Conservation (phyloP, 768 basidiomycete genomes). For the Rhodotorula toruloides region DNA sequence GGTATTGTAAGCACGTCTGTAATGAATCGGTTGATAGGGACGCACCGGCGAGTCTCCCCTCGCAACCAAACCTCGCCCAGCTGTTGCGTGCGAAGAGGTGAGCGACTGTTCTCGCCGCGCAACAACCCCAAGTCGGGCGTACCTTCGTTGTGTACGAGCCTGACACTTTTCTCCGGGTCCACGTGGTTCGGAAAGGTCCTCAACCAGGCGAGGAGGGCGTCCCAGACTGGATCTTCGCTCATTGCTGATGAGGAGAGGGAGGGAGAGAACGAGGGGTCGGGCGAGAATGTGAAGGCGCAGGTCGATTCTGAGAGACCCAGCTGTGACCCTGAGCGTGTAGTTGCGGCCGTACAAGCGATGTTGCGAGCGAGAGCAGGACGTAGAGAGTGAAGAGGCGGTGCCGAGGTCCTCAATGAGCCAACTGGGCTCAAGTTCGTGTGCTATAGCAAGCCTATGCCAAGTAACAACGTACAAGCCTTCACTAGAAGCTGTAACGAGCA, state of each 20-base stretch:
- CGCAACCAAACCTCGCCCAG: conserved; percentile 36
- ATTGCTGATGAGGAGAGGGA: background rate
- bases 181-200: background rate
- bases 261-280: background rate
- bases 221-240: conserved; percentile 13
- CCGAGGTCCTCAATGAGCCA: too few relatives aligned
- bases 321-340: too few relatives aligned
- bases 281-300: background rate
- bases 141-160: conserved; percentile 28
- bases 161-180: conserved; percentile 9
- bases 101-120: background rate
- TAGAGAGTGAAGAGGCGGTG: too few relatives aligned
- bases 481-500: too few relatives aligned
- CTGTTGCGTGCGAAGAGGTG: background rate
- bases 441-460: too few relatives aligned
- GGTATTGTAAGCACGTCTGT: background rate
- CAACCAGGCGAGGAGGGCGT: conserved; percentile 15
- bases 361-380: too few relatives aligned
- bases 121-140: background rate
- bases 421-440: too few relatives aligned
- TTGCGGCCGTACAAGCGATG: too few relatives aligned
- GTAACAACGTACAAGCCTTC: too few relatives aligned
- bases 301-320: too few relatives aligned
- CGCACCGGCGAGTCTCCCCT: conserved; percentile 10
- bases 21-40: background rate